Evolutionary conservation across 306 rosid genomes (phyloP), one percentile per base, ranked within the genome.

Genomic region (Cucurbita moschata): DNA sequence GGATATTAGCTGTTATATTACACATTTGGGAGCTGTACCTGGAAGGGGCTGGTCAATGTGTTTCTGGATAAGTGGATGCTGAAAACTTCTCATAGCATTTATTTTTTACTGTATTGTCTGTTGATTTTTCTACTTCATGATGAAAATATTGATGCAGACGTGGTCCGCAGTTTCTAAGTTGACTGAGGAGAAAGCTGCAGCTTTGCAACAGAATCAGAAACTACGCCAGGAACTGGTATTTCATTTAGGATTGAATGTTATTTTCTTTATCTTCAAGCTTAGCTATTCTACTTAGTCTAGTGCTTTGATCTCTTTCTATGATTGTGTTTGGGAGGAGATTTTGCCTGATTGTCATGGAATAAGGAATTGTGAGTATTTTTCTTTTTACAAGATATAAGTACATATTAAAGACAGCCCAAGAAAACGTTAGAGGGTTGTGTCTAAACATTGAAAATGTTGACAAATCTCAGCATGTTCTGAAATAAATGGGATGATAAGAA

Each of bases 171-270:
- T 84, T 60, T 79, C 88, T 71, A 76, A 71, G 79, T 79, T 81
- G 80, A 84, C 80, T 0, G 83, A 79, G 63, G 85, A 81, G 81
- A 84, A 81, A 71, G 71, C 77, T 66, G 61, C 65, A 30, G 88
- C 88, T 59, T 60, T 84, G 60, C 78, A 69, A 84, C 74, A 74
- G 73, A 81, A 55, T 77, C 85, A 84, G 67, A 79, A 77, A 76
- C 80, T 81, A 71, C 81, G 60, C 42, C 81, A 68, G 47, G 87
- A 84, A 39, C 77, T 84, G 87, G 87, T 84, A 84, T 68, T 58
- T 66, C 43, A 40, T 78, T 62, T 56, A 4, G 38, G 21, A 30
- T 16, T 55, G 19, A 74, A 19, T 75, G 53, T 9, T 75, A 37
- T 60, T 35, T 56, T 50, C 40, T 70, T 60, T 75, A 18, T 3